Percentiles rank a stretch among this genome's conserved stretches.
Evolutionary conservation across 108 stramenopile genomes (phyloP).

Genomic region (Discostella pseudostelligera): DNA sequence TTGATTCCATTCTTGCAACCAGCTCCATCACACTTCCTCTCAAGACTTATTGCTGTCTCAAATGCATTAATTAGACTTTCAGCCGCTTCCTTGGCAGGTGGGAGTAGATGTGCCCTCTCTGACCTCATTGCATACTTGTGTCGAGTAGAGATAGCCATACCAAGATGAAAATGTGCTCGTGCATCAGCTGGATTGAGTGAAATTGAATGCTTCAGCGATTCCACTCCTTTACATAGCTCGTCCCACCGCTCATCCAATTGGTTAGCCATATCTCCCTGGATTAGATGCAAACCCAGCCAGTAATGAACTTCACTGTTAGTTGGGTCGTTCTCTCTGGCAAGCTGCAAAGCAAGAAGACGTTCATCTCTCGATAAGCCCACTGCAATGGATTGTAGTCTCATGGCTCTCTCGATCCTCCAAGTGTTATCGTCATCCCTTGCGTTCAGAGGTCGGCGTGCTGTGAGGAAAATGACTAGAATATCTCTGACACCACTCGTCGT

Average conservation of each 20-base stretch:
- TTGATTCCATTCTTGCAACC: slow-evolving; percentile 43
- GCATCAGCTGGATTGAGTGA: slow-evolving; percentile 43
- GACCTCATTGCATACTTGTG: slow-evolving; percentile 51
- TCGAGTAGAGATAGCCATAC: slow-evolving; percentile 38
- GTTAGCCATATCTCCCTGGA: slow-evolving; percentile 40
- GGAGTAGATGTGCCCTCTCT: slow-evolving; percentile 36
- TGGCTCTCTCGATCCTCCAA: slow-evolving; percentile 39
- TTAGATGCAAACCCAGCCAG: slow-evolving; percentile 41
- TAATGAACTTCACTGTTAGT: slow-evolving; percentile 42
- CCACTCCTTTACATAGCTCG: slow-evolving; percentile 38
- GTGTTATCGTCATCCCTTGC: slow-evolving; percentile 13
- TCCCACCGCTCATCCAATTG: slow-evolving; percentile 36
- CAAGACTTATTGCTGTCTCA: slow-evolving; percentile 30
- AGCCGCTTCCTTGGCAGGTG: slow-evolving; percentile 37
- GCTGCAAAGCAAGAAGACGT: slow-evolving; percentile 20
- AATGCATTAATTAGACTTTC: slow-evolving; percentile 28
- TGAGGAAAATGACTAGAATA: slow-evolving; percentile 70
- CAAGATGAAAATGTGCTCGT: slow-evolving; percentile 35
- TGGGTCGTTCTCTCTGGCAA: slow-evolving; percentile 38
- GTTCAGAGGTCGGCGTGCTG: slow-evolving; percentile 38
- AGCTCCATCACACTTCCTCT: slow-evolving; percentile 26
- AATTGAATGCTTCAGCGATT: slow-evolving; percentile 21
- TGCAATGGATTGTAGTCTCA: slow-evolving; percentile 41
- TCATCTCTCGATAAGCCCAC: slow-evolving; percentile 26
- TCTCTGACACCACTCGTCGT: slow-evolving; percentile 61